Percentiles rank a stretch among this genome's conserved stretches.
phyloP scores from a whole-genome alignment of 2,329 filamentous ascomycete species.

The Cladophialophora chaetospira region DNA sequence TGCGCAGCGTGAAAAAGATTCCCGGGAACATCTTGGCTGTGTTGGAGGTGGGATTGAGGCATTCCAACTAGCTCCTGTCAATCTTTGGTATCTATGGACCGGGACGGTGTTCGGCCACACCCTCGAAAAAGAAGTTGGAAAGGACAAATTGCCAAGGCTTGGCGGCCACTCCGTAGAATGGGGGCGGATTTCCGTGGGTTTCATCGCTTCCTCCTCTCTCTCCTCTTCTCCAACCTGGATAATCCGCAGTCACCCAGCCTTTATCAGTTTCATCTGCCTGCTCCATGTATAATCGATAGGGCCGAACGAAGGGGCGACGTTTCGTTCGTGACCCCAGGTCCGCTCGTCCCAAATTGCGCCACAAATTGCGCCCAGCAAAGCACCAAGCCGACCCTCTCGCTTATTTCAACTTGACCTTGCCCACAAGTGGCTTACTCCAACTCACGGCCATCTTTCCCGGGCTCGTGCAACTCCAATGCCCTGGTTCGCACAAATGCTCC shows the following conservation, averaged over 20 bases:
- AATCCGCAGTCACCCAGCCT: too few relatives aligned
- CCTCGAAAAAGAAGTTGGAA: too few relatives aligned
- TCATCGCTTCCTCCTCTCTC: too few relatives aligned
- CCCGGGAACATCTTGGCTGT: slow-evolving; percentile 21
- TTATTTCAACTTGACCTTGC: not conserved
- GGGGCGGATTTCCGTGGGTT: too few relatives aligned
- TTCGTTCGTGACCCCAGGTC: not conserved
- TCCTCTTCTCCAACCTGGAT: too few relatives aligned
- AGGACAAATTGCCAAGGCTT: too few relatives aligned
- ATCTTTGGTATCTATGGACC: too few relatives aligned
- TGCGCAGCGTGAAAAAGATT: slow-evolving; percentile 20
- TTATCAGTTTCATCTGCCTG: too few relatives aligned
- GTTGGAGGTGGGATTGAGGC: slow-evolving; percentile 17
- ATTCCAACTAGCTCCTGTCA: not conserved
- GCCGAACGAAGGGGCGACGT: not conserved
- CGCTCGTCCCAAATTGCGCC: not conserved
- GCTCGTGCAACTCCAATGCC: not conserved
- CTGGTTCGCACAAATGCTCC: not conserved
- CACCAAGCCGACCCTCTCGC: not conserved
- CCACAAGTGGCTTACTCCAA: not conserved
- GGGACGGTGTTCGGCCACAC: too few relatives aligned
- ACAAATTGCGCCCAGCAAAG: not conserved
- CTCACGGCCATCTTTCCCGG: not conserved
- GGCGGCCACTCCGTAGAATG: too few relatives aligned
- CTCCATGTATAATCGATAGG: not conserved